Base-by-base conservation (phyloP, 2,329 filamentous ascomycete species). In the Biscogniauxia marginata region DNA sequence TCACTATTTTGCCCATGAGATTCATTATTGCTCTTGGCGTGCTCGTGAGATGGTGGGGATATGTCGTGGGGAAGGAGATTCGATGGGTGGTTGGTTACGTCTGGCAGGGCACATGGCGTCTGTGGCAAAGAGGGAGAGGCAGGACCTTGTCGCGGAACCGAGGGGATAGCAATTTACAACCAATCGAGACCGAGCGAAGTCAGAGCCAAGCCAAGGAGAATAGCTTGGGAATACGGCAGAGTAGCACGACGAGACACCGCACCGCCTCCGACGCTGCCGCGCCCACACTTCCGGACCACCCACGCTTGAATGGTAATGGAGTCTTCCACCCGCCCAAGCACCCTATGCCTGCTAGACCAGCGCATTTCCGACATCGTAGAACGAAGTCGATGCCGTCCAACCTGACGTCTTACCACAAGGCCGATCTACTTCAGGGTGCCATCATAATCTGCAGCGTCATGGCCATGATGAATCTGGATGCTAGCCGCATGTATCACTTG, bases 401-500 rank as follows among this genome's bases (percentile, higher is more conserved):
- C 43, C 78, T 99, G 20, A 87, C 91, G 4, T 88, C 91, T 0
- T 92, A 91, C 60, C 90, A 99, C 77, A 99, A 99, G 73, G 95
- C 95, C 8, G 95, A 99, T 73, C 84, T 99, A 11, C 79, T 99
- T 2, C 96, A 96, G 72, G 95, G 95, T 0, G 79, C 91, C 19
- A 83, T 99, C 56, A 93, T 99, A 59, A 83, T 97, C 49, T 86
- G 84, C 67, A 97, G 91, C 68, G 96, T 91, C 65, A 78, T 89
- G 51, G 85, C 93, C 13, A 79, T 99, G 50, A 93, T 96, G 86
- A 87, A 85, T 21, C 88, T 99, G 47, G 96, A 99, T 71, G 95
- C 95, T 5, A 97, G 93, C 70, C 86, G 93, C 51, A 97, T 98
- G 91, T 99, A 99, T 69, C 95, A 99, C 72, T 93, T 93, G 67